Conservation (phyloP, 1,284 basidiomycete genomes). For the Melampsora occidentalis region DNA sequence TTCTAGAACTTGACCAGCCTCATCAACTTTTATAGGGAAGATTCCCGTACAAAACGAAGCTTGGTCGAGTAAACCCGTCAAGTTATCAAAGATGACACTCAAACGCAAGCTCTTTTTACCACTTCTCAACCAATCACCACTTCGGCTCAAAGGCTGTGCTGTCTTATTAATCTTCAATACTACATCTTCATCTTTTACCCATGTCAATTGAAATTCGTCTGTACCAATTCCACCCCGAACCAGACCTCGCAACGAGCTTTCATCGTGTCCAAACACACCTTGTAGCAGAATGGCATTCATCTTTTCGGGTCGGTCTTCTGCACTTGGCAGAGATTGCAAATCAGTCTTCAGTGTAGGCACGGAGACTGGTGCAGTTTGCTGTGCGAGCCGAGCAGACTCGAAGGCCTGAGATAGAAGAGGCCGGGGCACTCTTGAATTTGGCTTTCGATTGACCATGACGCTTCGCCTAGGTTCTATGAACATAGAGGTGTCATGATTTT, state of each 20-base stretch:
- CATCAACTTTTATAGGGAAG: slow-evolving; percentile 9
- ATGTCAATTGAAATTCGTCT: slow-evolving; percentile 6
- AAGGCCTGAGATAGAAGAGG: background rate
- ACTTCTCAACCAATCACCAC: background rate
- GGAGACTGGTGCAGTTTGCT: background rate
- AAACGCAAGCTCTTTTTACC: background rate
- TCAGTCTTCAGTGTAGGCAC: background rate
- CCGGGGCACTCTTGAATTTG: background rate
- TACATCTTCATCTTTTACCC: slow-evolving; percentile 24
- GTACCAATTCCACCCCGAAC: background rate
- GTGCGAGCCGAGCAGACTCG: background rate
- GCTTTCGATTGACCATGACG: background rate
- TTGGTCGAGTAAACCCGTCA: background rate
- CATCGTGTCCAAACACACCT: slow-evolving; percentile 34
- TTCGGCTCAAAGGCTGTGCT: slow-evolving; percentile 7
- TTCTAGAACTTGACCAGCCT: background rate
- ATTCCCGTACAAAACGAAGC: background rate
- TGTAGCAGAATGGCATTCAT: slow-evolving; percentile 15
- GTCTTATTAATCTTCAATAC: slow-evolving; percentile 14
- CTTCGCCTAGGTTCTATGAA: background rate
- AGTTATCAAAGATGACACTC: background rate
- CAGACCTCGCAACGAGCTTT: slow-evolving; percentile 19
- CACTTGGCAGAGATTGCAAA: background rate
- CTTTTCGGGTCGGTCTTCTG: background rate
- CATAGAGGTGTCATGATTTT: background rate